Evolutionary conservation across 2,329 filamentous ascomycete genomes (phyloP).

Genomic region (Pseudopyricularia javanii): DNA sequence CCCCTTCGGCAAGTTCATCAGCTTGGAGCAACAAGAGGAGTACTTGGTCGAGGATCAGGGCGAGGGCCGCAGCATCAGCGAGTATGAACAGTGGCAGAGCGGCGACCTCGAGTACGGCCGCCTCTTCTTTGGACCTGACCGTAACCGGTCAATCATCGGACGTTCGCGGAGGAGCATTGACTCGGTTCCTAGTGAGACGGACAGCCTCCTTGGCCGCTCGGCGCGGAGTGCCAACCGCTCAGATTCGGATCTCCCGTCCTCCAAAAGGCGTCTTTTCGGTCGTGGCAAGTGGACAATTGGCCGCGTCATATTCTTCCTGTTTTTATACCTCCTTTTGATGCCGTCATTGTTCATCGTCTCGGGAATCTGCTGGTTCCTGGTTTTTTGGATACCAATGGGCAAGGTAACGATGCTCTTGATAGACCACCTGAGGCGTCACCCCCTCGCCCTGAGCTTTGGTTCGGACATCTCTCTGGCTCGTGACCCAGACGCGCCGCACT

Average conservation of each 20-base stretch:
- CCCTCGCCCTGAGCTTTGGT: constrained; percentile 85
- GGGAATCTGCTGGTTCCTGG: constrained; percentile 84
- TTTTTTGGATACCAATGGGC: constrained; percentile 98
- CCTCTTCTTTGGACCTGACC: constrained; percentile 83
- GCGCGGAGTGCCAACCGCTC: constrained; percentile 34
- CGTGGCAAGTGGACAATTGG: constrained; percentile 93
- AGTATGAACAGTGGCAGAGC: constrained; percentile 98
- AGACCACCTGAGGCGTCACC: constrained; percentile 84
- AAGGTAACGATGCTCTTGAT: constrained; percentile 84
- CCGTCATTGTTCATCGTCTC: constrained; percentile 79
- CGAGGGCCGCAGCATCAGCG: constrained; percentile 91
- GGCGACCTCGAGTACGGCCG: constrained; percentile 92
- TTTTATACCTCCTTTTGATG: constrained; percentile 88
- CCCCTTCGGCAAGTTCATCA: constrained; percentile 92
- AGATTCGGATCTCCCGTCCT: constrained; percentile 22
- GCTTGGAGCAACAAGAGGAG: constrained; percentile 83
- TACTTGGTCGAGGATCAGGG: constrained; percentile 92
- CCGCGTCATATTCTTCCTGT: constrained; percentile 87
- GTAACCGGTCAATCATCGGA: constrained; percentile 69
- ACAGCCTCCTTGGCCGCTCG: constrained; percentile 65
- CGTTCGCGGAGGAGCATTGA: constrained; percentile 81
- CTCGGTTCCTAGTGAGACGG: constrained; percentile 71
- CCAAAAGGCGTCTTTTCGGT: constrained; percentile 83
- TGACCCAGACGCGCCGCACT: constrained; percentile 56
- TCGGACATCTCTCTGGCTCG: constrained; percentile 69